Percentiles rank a stretch among this genome's conserved stretches.
Evolutionary conservation across 768 basidiomycete genomes (phyloP).

Genomic region (Psilocybe subaeruginosa): DNA sequence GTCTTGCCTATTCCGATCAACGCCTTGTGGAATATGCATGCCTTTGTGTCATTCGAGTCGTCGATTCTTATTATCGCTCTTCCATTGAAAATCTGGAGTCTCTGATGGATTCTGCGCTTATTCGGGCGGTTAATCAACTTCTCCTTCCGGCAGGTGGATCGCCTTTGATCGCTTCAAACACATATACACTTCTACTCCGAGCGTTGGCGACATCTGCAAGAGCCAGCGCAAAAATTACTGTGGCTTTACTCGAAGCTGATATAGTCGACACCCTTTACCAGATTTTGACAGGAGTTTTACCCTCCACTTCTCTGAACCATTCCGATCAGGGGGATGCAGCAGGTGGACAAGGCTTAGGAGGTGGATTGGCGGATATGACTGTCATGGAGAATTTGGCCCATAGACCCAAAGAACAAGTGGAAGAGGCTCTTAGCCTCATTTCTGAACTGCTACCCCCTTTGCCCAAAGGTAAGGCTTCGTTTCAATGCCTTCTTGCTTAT

Average conservation of each 20-base stretch:
- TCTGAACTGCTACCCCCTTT: slow-evolving; percentile 93
- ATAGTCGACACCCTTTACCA: slow-evolving; percentile 93
- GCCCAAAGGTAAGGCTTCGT: slow-evolving; percentile 68
- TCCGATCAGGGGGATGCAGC: slow-evolving; percentile 60
- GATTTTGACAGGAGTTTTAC: slow-evolving; percentile 92
- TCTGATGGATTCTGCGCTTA: slow-evolving; percentile 77
- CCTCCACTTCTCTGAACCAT: slow-evolving; percentile 59
- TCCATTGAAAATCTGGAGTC: slow-evolving; percentile 86
- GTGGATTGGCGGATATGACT: slow-evolving; percentile 93
- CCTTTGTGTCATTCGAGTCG: slow-evolving; percentile 90
- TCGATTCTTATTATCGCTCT: slow-evolving; percentile 90
- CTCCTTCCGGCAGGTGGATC: slow-evolving; percentile 87
- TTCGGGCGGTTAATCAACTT: slow-evolving; percentile 83
- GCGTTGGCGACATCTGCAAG: slow-evolving; percentile 88
- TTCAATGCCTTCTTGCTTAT: background rate
- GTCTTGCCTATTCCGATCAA: slow-evolving; percentile 90
- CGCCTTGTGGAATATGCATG: slow-evolving; percentile 97
- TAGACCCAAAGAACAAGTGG: slow-evolving; percentile 95
- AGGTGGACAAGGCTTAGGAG: slow-evolving; percentile 80
- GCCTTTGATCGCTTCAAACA: slow-evolving; percentile 82
- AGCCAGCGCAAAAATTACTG: slow-evolving; percentile 85
- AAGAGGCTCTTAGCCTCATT: slow-evolving; percentile 88
- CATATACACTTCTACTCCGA: slow-evolving; percentile 86
- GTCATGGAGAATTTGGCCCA: slow-evolving; percentile 98
- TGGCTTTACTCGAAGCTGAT: slow-evolving; percentile 88